Evolutionary conservation across 2,329 filamentous ascomycete genomes (phyloP).

Genomic region (Arthrobotrys entomopaga): DNA sequence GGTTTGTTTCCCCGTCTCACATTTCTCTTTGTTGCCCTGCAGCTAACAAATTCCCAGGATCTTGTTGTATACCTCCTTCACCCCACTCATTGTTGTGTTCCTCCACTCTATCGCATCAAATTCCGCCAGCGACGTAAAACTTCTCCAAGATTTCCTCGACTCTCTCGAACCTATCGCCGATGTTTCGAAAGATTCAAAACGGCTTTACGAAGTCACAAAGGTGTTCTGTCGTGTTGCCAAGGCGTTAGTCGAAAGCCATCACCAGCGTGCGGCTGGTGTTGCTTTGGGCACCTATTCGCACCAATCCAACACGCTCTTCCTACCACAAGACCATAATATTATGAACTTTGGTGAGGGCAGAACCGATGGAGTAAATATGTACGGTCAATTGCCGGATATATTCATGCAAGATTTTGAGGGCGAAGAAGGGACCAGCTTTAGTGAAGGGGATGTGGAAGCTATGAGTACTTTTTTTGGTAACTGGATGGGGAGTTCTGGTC

Average conservation of each 20-base stretch:
- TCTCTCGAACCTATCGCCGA: slow-evolving; percentile 44
- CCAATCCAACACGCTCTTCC: slow-evolving; percentile 41
- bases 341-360: slow-evolving; percentile 11
- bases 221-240: slow-evolving; percentile 53
- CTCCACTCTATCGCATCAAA: slow-evolving; percentile 48
- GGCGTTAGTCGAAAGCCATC: slow-evolving; percentile 32
- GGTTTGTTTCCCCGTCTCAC: slow-evolving; percentile 25
- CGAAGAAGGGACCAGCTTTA: slow-evolving; percentile 33
- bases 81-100: slow-evolving; percentile 51
- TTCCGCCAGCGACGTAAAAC: slow-evolving; percentile 32
- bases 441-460: slow-evolving; percentile 46
- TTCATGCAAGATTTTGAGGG: slow-evolving; percentile 55
- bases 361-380: not conserved
- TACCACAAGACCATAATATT: slow-evolving; percentile 49
- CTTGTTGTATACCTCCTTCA: slow-evolving; percentile 51
- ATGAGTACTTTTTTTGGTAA: slow-evolving; percentile 55
- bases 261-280: slow-evolving; percentile 20
- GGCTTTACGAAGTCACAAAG: slow-evolving; percentile 42
- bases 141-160: slow-evolving; percentile 51
- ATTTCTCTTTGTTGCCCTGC: not conserved
- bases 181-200: slow-evolving; percentile 36
- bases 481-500: slow-evolving; percentile 54
- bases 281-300: slow-evolving; percentile 45
- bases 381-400: slow-evolving; percentile 47
- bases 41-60: slow-evolving; percentile 16